Evolutionary conservation across 257 asterid genomes (phyloP), one percentile per base, ranked within the genome.

Genomic region (Nicotiana paniculata): DNA sequence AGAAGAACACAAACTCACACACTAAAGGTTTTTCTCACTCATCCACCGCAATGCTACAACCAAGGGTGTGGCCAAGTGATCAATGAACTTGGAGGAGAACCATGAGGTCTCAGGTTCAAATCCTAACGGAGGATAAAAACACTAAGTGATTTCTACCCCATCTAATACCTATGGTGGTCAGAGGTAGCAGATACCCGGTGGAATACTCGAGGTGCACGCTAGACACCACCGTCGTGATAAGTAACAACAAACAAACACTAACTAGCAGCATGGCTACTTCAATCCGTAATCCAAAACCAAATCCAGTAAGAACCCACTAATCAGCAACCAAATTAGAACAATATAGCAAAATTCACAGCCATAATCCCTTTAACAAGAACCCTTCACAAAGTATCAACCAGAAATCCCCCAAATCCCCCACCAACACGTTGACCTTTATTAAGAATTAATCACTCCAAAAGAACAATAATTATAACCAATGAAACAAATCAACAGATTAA

Each of bases 301-400:
- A 75, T 51, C 79, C 63, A 75, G 63, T 16, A 48, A 75, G 43
- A 75, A 75, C 4, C 43, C 79, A 74, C 77, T 43, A 70, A 70
- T 24, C 8, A 46, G 21, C 58, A 70, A 72, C 16, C 43, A 75
- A 75, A 51, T 15, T 51, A 75, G 43, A 3, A 15, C 16, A 0
- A 74, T 51, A 13, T 61, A 75, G 26, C n/a, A 75, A 51, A 21
- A 26, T 15, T 75, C 63, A 75, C 26, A 75, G 1, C 28, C 18
- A 51, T 75, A 26, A 2, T 35, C 63, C 63, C 63, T 26, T 26
- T 6, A 48, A 75, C 63, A 75, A 75, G 37, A 72, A 46, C 24
- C 79, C 77, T 75, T 75, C 46, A n/a, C 63, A 51, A 72, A 64
- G 43, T 64, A 72, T 12, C 61, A 24, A 46, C 78, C 61, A 72